Evolutionary conservation across 148 eudicot species (phyloP), one percentile per base, ranked within the genome.

Genomic region (Rhododendron ovatum): DNA sequence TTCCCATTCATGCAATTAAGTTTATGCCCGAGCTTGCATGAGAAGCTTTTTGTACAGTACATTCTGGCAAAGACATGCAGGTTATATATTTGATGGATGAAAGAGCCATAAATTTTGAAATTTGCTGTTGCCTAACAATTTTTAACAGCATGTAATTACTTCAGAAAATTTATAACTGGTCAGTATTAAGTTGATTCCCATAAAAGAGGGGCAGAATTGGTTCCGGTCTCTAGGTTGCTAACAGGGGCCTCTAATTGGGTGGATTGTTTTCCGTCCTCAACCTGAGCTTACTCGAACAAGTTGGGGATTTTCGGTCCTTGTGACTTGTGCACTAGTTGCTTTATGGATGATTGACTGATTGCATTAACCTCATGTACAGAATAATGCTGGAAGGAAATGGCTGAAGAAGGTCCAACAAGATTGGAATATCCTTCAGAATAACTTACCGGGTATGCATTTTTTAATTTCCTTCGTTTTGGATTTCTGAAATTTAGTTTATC

Each of bases 351-450:
- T 84, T 78, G 71, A 20, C 24, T 39, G 33, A 50, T 15, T 61
- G 53, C 26, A 4, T 80, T 30, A 51, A 78, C 47, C 47, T 82
- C 83, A 76, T 37, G 61, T 89, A 45, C 93, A 97, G 98, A 91
- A 84, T 86, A 92, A 89, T 83, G 91, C 91, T 84, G 93, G 92
- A 61, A 94, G 98, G 90, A 97, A 93, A 87, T 97, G 98, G 99
- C 95, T 95, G 65, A 95, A 94, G 90, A 95, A 95, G 91, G 95
- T 97, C 82, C 98, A 97, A 83, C 91, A 90, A 89, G 99, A 97
- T 88, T 97, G 99, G 99, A 92, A 88, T 89, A 94, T 94, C 82
- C 99, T 97, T 82, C 98, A 95, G 82, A 97, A 94, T 84, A 97
- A 97, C 85, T 91, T 97, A 57, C 99, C 99, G 43, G 98, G 99